Evolutionary conservation across 2,329 filamentous ascomycete species (phyloP), one percentile per base, ranked within the genome.

Genomic region (Dactylellina parvicollis): DNA sequence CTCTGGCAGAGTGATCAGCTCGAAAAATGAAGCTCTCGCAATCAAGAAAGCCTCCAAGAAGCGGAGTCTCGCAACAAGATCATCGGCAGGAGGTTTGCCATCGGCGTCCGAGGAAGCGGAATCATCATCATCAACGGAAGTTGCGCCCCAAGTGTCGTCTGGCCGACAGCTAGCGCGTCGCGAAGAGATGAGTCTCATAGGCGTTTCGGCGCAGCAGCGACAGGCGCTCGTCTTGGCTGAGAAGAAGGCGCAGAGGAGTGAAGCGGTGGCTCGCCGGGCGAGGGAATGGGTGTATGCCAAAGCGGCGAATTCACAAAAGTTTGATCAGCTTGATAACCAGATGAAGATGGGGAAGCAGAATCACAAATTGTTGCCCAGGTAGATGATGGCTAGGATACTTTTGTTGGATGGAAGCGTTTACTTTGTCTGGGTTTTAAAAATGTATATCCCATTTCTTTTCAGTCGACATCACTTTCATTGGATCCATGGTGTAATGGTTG

Each of bases 171-270:
- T 71, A 16, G 56, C 66, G 4, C 56, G 57, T 10, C 49, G 50
- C 12, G 66, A 71, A 1, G 66, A 64, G 42, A 71, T 71, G 66
- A 46, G 66, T 8, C 44, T 71, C 44, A 20, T 20, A 3, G 66
- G 66, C 1, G 18, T 71, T 14, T 62, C 56, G 3, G 8, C 52
- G 1, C 66, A 71, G 24, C 66, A 71, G 26, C 40, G 49, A n/a
- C 66, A 62, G 18, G 66, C 66, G 2, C 42, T 71, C 22, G 50
- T 64, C 4, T 22, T 62, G 14, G 57, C 66, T 12, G 66, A 71
- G 57, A 71, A 71, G 57, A 71, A 71, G 44, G 56, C 66, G 9
- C 57, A 62, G 36, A 62, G 57, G 50, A 62, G 50, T n/a, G 66
- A 71, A 22, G 57, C 40, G 12, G 40, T 71, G 28, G 66, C 66